Percentiles rank a stretch among this genome's conserved stretches.
These are phyloP conservation scores for Fusarium transvaalense DNA, from an alignment of 2,329 filamentous ascomycete genomes.

Conservation along the genomic window DNA sequence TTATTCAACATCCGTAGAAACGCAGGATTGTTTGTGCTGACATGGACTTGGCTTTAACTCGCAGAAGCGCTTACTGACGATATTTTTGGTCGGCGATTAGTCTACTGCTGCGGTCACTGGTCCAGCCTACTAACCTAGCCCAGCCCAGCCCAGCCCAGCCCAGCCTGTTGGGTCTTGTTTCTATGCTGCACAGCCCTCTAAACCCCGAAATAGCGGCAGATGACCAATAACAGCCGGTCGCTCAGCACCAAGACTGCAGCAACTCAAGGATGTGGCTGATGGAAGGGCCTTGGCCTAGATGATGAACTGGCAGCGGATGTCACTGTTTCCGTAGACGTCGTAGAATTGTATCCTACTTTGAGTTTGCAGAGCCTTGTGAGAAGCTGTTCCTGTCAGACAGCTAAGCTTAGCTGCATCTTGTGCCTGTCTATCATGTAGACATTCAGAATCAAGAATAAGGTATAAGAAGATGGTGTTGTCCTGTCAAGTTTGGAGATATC, in stretches of 20 bases:
- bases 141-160: neutral
- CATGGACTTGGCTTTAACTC: conserved; percentile 1
- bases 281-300: conserved; percentile 4
- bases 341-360: conserved; percentile 23
- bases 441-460: conserved; percentile 7
- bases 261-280: conserved; percentile 24
- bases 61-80: conserved; percentile 27
- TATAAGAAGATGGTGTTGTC: conserved; percentile 44
- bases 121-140: too few relatives aligned
- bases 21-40: conserved; percentile 25
- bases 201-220: conserved; percentile 34
- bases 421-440: conserved; percentile 12
- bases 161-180: conserved; percentile 2
- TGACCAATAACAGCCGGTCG: conserved; percentile 12
- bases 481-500: conserved; percentile 35
- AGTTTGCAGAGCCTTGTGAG: conserved; percentile 17
- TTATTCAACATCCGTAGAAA: conserved; percentile 19
- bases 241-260: conserved; percentile 15
- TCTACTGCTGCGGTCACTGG: conserved; percentile 17
- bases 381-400: conserved; percentile 25
- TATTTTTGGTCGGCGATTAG: conserved; percentile 33
- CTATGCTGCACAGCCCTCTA: conserved; percentile 32
- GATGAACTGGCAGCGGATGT: conserved; percentile 34
- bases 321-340: conserved; percentile 18
- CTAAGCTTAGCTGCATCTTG: conserved; percentile 14